Conservation (phyloP, 129 eudicot genomes). For the Flaveria robusta region DNA sequence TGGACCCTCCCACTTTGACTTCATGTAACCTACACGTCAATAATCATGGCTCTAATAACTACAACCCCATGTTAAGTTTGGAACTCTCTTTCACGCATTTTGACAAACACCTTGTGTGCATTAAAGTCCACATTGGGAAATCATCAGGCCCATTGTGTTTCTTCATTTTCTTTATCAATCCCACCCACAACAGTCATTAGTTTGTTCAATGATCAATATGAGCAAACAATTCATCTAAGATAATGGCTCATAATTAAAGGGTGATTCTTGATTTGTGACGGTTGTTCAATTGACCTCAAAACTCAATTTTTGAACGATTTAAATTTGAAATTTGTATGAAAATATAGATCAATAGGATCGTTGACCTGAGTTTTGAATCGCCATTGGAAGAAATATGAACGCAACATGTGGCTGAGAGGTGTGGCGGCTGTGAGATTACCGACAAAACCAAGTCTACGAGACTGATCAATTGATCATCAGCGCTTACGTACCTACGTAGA, state of each 20-base stretch:
- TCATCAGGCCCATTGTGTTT: background rate
- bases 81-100: slow-evolving; percentile 28
- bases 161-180: background rate
- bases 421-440: slow-evolving; percentile 31
- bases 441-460: slow-evolving; percentile 27
- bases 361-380: slow-evolving; percentile 23
- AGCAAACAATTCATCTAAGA: background rate
- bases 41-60: slow-evolving; percentile 27
- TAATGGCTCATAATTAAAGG: background rate
- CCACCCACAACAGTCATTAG: background rate
- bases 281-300: background rate
- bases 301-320: slow-evolving; percentile 3
- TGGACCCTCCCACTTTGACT: slow-evolving; percentile 35
- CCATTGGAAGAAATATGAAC: slow-evolving; percentile 8
- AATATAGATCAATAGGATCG: background rate
- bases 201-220: too few relatives aligned
- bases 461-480: slow-evolving; percentile 18
- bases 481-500: slow-evolving; percentile 31
- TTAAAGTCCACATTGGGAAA: slow-evolving; percentile 20
- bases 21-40: slow-evolving; percentile 19
- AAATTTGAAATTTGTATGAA: background rate
- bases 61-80: slow-evolving; percentile 26
- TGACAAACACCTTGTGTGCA: slow-evolving; percentile 35
- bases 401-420: slow-evolving; percentile 24
- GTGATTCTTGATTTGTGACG: background rate